These are phyloP conservation scores for Mycena pura DNA, from an alignment of 768 basidiomycete species.

Conservation along the genomic window DNA sequence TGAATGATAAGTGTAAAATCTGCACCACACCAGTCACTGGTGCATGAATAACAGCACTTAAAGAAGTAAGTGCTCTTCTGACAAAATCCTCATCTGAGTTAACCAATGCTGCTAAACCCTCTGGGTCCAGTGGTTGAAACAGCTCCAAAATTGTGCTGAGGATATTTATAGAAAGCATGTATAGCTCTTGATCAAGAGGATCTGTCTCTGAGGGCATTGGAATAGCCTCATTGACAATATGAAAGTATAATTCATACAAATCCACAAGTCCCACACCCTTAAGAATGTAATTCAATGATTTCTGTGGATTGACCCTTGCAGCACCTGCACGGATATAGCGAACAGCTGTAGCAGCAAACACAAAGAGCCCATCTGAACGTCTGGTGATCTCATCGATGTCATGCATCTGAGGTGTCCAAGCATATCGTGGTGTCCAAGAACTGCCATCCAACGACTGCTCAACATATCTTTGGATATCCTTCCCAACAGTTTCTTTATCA, in stretches of 20 bases:
- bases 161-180: not conserved
- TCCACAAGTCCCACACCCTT: not conserved
- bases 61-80: not conserved
- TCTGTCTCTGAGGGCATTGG: not conserved
- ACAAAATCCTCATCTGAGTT: not conserved
- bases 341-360: constrained; percentile 4
- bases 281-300: not conserved
- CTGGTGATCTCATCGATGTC: not conserved
- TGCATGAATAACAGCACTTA: not conserved
- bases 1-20: not conserved
- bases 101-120: not conserved
- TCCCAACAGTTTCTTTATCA: not conserved
- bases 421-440: not conserved
- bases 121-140: not conserved
- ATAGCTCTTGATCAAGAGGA: not conserved
- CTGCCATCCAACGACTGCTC: not conserved
- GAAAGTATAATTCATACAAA: not conserved
- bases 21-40: not conserved
- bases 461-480: not conserved
- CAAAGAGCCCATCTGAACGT: not conserved
- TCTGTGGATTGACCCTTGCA: not conserved
- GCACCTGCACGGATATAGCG: not conserved
- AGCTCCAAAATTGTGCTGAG: not conserved
- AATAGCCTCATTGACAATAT: constrained; percentile 1
- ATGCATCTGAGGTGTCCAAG: not conserved